Percentiles rank a stretch among this genome's conserved stretches.
These are phyloP conservation scores for Xylona heveae DNA, from an alignment of 495 filamentous ascomycete genomes.

Conservation along the genomic window DNA sequence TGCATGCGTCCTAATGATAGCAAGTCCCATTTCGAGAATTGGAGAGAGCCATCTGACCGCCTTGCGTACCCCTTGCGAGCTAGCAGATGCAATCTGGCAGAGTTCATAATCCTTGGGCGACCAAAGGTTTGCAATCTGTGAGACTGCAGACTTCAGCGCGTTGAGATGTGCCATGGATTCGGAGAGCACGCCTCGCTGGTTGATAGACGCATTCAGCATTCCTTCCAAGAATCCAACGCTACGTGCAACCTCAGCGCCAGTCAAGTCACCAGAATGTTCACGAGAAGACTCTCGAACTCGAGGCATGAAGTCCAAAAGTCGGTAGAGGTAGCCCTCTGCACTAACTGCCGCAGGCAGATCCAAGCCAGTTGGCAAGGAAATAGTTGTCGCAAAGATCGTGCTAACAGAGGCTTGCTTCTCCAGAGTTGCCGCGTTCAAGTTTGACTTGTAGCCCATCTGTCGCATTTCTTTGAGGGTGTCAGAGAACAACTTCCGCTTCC, in stretches of 20 bases:
- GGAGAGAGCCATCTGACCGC: constrained; percentile 26
- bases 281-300: constrained; percentile 38
- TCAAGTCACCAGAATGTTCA: constrained; percentile 70
- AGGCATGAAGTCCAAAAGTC: constrained; percentile 46
- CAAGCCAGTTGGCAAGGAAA: constrained; percentile 14
- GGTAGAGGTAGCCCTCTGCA: constrained; percentile 57
- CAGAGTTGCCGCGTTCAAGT: constrained; percentile 45
- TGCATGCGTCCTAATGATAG: constrained; percentile 32
- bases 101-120: constrained; percentile 13
- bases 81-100: constrained; percentile 7
- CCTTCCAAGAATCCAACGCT: constrained; percentile 71
- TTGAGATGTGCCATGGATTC: constrained; percentile 18
- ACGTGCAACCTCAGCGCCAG: constrained; percentile 47
- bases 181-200: constrained; percentile 38
- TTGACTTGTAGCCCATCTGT: constrained; percentile 74
- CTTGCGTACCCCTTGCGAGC: too few species aligned
- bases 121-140: constrained; percentile 17
- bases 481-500: constrained; percentile 79
- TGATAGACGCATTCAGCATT: constrained; percentile 41
- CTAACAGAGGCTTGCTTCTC: constrained; percentile 48
- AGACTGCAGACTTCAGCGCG: constrained; percentile 16
- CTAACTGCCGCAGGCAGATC: constrained; percentile 3
- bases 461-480: constrained; percentile 65
- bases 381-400: constrained; percentile 36
- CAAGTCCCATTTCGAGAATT: constrained; percentile 22